Percentiles rank a stretch among this genome's conserved stretches.
Conservation (phyloP, 1,284 basidiomycete species). For the Exobasidium cylindrosporum region DNA sequence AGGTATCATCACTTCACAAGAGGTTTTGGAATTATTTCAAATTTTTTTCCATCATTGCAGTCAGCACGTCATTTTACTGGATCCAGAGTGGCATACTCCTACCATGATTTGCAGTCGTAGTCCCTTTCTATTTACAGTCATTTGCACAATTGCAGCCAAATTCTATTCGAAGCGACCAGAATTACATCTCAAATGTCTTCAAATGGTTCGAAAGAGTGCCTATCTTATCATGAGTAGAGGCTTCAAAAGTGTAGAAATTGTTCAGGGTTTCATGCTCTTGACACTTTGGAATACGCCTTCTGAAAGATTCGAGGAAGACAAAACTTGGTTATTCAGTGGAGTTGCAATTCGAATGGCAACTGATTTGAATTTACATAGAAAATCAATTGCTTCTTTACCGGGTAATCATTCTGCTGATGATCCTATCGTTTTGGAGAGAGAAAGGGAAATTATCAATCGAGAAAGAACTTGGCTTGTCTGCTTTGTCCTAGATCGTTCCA, state of each 20-base stretch:
- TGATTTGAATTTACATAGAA: slow-evolving; percentile 90
- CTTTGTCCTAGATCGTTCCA: slow-evolving; percentile 77
- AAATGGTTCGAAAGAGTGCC: slow-evolving; percentile 83
- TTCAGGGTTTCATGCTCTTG: slow-evolving; percentile 56
- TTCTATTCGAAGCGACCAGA: slow-evolving; percentile 82
- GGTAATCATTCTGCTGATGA: slow-evolving; percentile 52
- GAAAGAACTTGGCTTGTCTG: slow-evolving; percentile 92
- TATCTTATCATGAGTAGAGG: slow-evolving; percentile 65
- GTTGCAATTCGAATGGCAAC: slow-evolving; percentile 78
- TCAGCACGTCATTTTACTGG: slow-evolving; percentile 43
- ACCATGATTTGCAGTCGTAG: slow-evolving; percentile 51
- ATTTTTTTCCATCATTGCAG: slow-evolving; percentile 68
- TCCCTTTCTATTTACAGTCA: slow-evolving; percentile 57
- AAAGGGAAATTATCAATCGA: slow-evolving; percentile 84
- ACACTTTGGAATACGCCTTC: slow-evolving; percentile 56
- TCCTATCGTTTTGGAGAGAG: slow-evolving; percentile 60
- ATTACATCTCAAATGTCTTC: slow-evolving; percentile 74
- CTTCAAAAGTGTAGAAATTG: slow-evolving; percentile 85
- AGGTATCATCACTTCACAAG: slow-evolving; percentile 72
- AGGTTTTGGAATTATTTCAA: slow-evolving; percentile 82
- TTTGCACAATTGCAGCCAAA: slow-evolving; percentile 88
- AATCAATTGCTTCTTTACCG: slow-evolving; percentile 65
- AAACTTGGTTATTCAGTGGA: slow-evolving; percentile 70
- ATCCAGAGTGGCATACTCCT: slow-evolving; percentile 54
- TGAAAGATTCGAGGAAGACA: slow-evolving; percentile 81